Evolutionary conservation across 1,139 yeast genomes (phyloP).

Genomic region (Scheffersomyces titani): DNA sequence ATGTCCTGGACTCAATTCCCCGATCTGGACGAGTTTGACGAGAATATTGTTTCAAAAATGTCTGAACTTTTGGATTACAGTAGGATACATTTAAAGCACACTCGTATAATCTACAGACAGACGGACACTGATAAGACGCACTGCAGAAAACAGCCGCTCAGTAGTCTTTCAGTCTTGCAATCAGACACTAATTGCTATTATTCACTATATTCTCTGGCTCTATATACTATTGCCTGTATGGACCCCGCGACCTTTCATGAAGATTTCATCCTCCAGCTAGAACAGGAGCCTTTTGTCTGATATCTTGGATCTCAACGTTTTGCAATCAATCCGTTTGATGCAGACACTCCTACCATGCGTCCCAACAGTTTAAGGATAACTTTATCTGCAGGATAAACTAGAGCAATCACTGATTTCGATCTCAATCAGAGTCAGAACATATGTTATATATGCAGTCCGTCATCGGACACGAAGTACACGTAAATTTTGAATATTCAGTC

Average conservation of each 20-base stretch:
- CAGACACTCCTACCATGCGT: not conserved
- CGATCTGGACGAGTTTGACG: not conserved
- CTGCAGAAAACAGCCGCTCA: not conserved
- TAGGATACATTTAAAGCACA: not conserved
- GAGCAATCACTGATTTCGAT: not conserved
- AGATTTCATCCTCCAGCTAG: not conserved
- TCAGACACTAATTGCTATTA: not conserved
- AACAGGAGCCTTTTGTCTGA: not conserved
- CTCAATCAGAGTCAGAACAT: not conserved
- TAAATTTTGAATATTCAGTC: not conserved
- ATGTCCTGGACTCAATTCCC: not conserved
- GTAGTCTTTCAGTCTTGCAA: too few relatives aligned
- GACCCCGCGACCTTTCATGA: not conserved
- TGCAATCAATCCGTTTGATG: not conserved
- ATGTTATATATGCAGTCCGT: not conserved
- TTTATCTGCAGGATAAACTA: not conserved
- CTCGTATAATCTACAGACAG: not conserved
- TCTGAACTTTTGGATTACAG: not conserved
- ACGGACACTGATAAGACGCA: not conserved
- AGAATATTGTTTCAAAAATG: not conserved
- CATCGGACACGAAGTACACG: not conserved
- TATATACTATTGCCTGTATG: not conserved
- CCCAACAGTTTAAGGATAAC: not conserved
- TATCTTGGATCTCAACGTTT: not conserved
- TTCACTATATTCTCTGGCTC: not conserved